Evolutionary conservation across 331 rosid genomes (phyloP).

Genomic region (Acacia concinna): DNA sequence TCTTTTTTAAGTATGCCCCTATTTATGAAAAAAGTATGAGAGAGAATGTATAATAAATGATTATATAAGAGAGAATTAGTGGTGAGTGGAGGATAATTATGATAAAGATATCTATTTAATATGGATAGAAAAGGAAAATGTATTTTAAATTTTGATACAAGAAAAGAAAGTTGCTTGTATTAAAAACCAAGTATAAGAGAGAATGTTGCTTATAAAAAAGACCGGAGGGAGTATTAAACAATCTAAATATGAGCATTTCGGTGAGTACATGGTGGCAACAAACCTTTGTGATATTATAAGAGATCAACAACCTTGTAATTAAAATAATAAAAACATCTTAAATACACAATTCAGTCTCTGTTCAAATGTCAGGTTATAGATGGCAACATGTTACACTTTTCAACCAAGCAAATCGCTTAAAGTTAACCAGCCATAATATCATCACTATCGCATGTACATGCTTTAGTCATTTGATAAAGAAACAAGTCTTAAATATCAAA

Average conservation of each 20-base stretch:
- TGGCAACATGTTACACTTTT: constrained; percentile 11
- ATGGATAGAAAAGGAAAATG: too few species aligned
- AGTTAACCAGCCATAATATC: constrained; percentile 15
- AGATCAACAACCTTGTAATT: constrained; percentile 13
- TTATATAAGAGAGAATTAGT: too few species aligned
- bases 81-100: too few species aligned
- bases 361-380: constrained; percentile 16
- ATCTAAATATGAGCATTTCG: neutral
- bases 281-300: neutral
- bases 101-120: too few species aligned
- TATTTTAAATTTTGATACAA: too few species aligned
- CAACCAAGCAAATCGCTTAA: neutral
- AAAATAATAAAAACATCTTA: constrained; percentile 17
- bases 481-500: neutral
- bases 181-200: too few species aligned
- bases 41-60: too few species aligned
- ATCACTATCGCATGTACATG: neutral
- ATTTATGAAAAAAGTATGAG: too few species aligned
- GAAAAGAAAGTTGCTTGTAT: too few species aligned
- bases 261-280: neutral
- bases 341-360: constrained; percentile 20
- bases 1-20: too few species aligned
- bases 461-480: constrained; percentile 1
- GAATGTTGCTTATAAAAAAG: too few species aligned
- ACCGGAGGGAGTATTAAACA: too few species aligned